These are phyloP conservation scores for Trichoderma aggressivum DNA, from an alignment of 2,329 filamentous ascomycete species.

Conservation along the genomic window DNA sequence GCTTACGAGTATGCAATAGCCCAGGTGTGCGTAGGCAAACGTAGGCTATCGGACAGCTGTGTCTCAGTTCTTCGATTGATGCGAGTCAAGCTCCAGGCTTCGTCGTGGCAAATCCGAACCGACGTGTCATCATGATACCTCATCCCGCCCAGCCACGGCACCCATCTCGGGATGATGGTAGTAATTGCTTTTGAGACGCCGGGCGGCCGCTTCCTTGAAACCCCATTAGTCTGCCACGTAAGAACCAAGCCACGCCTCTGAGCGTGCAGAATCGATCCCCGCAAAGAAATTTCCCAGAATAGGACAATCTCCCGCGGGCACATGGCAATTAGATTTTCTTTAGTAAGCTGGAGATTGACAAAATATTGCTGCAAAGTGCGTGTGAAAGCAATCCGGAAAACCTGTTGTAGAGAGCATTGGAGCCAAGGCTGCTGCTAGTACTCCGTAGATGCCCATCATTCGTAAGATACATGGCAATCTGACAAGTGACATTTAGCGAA, in stretches of 20 bases:
- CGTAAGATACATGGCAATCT: not conserved
- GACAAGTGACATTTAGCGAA: not conserved
- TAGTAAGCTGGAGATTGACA: not conserved
- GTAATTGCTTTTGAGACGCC: not conserved
- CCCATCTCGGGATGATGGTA: not conserved
- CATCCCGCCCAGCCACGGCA: not conserved
- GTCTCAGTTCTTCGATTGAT: not conserved
- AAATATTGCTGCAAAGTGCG: not conserved
- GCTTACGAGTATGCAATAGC: not conserved
- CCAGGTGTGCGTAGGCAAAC: not conserved
- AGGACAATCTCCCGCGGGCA: not conserved
- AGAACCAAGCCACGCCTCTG: not conserved
- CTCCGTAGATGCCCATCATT: not conserved
- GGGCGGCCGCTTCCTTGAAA: not conserved
- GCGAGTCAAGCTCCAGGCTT: constrained; percentile 4
- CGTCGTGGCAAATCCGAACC: not conserved
- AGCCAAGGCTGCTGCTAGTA: not conserved
- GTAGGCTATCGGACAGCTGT: not conserved
- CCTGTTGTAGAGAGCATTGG: not conserved
- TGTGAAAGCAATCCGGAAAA: not conserved
- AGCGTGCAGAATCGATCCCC: not conserved
- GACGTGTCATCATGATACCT: constrained; percentile 2
- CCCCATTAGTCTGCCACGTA: constrained; percentile 10
- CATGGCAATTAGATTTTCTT: not conserved
- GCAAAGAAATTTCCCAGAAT: not conserved